Evolutionary conservation across 495 filamentous ascomycete genomes (phyloP).

Genomic region (Neurospora discreta): DNA sequence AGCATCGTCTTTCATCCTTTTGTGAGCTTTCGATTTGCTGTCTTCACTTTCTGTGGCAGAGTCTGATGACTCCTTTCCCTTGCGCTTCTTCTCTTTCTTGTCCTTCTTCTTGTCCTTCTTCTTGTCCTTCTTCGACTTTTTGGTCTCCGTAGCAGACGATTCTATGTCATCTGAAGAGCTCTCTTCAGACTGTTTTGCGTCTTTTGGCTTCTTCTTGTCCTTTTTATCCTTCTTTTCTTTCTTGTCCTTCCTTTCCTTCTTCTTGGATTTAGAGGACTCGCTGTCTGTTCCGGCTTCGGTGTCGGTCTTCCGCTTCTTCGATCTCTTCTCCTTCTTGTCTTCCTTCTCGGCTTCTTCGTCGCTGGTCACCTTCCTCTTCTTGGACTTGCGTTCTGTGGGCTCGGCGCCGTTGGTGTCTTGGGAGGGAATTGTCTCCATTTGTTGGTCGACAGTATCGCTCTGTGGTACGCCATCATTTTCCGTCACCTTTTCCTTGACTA

Average conservation of each 20-base stretch:
- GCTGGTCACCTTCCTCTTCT: slow-evolving; percentile 29
- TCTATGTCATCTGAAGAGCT: slow-evolving; percentile 12
- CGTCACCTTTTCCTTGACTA: slow-evolving; percentile 10
- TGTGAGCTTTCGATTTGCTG: slow-evolving; percentile 13
- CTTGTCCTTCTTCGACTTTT: slow-evolving; percentile 14
- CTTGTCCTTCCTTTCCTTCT: slow-evolving; percentile 31
- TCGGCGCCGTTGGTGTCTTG: slow-evolving; percentile 16
- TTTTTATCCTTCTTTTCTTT: slow-evolving; percentile 16
- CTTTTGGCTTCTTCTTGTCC: slow-evolving; percentile 4
- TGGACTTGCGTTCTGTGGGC: slow-evolving; percentile 26
- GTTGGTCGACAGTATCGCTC: slow-evolving; percentile 4
- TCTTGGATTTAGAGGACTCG: slow-evolving; percentile 16
- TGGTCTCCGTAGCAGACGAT: slow-evolving; percentile 8
- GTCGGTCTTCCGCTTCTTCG: slow-evolving; percentile 30
- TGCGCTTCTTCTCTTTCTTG: slow-evolving; percentile 30
- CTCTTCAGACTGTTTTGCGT: slow-evolving; percentile 8
- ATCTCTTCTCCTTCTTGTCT: slow-evolving; percentile 25
- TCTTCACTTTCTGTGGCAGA: slow-evolving; percentile 12
- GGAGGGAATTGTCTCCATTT: slow-evolving; percentile 11
- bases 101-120: slow-evolving; percentile 32
- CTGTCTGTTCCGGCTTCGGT: slow-evolving; percentile 16
- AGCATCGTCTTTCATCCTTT: slow-evolving; percentile 15
- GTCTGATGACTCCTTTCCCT: slow-evolving; percentile 30
- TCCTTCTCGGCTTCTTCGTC: slow-evolving; percentile 22
- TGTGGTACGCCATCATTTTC: background rate